Conservation (phyloP, 2,329 filamentous ascomycete genomes). For the Colletotrichum tanaceti region DNA sequence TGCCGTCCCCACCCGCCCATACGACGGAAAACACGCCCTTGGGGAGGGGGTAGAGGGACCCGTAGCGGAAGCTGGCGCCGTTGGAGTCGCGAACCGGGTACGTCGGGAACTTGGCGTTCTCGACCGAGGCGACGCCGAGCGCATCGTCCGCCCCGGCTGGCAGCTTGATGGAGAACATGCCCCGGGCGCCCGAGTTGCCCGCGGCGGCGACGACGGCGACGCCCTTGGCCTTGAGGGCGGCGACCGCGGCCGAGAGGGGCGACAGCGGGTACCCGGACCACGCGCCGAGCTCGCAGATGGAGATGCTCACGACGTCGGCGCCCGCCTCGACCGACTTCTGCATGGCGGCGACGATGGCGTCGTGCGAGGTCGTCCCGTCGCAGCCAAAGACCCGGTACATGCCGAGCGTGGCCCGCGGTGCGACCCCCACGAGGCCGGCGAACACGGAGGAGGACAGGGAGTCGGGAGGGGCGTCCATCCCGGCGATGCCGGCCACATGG, state of each 20-base stretch:
- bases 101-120: conserved; percentile 53
- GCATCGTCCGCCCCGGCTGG: conserved; percentile 61
- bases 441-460: conserved; percentile 21
- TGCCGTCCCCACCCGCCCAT: conserved; percentile 10
- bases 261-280: conserved; percentile 26
- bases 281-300: conserved; percentile 39
- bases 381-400: conserved; percentile 44
- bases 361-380: conserved; percentile 39
- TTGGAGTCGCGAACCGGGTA: conserved; percentile 20
- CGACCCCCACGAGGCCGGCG: conserved; percentile 43
- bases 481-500: conserved; percentile 43
- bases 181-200: conserved; percentile 60
- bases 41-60: conserved; percentile 26
- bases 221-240: conserved; percentile 64
- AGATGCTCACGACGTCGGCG: conserved; percentile 47
- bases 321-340: conserved; percentile 44
- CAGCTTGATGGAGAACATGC: conserved; percentile 62
- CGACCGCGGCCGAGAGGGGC: conserved; percentile 52
- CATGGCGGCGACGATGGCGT: conserved; percentile 45
- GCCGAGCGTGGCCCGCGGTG: conserved; percentile 43
- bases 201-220: conserved; percentile 64
- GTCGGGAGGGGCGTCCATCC: conserved; percentile 23
- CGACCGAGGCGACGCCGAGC: conserved; percentile 61
- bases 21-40: conserved; percentile 26
- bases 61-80: conserved; percentile 31